Percentiles rank a stretch among this genome's conserved stretches.
These are phyloP conservation scores for Phytophthora lateralis DNA, from an alignment of 352 stramenopile species.

Conservation along the genomic window DNA sequence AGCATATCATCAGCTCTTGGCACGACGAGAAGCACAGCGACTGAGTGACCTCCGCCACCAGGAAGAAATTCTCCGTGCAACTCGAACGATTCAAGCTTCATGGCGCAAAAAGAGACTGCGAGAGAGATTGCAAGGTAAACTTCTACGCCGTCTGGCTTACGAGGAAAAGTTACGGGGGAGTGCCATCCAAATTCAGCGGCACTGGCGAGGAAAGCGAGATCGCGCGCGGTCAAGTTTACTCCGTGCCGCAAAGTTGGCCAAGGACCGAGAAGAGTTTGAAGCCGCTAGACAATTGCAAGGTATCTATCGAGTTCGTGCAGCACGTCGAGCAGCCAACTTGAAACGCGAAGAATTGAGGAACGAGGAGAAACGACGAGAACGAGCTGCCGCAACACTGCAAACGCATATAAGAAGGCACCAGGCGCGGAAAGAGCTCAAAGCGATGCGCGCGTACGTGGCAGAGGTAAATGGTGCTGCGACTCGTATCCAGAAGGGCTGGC, in stretches of 20 bases:
- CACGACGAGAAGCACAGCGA: slow-evolving; percentile 17
- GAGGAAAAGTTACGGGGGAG: slow-evolving; percentile 36
- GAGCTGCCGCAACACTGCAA: slow-evolving; percentile 53
- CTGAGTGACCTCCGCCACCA: slow-evolving; percentile 22
- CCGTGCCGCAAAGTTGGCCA: slow-evolving; percentile 34
- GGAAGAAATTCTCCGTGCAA: slow-evolving; percentile 30
- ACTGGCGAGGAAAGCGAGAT: slow-evolving; percentile 65
- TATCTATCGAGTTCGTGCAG: slow-evolving; percentile 53
- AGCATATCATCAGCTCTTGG: slow-evolving; percentile 35
- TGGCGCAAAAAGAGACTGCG: slow-evolving; percentile 53
- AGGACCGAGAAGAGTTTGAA: slow-evolving; percentile 43
- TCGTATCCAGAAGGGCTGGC: slow-evolving; percentile 63
- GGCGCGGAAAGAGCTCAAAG: slow-evolving; percentile 43
- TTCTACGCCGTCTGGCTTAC: slow-evolving; percentile 21
- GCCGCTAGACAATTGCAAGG: slow-evolving; percentile 71
- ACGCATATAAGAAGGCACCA: slow-evolving; percentile 40
- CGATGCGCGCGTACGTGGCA: slow-evolving; percentile 29
- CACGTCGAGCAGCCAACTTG: slow-evolving; percentile 38
- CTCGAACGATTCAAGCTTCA: slow-evolving; percentile 45
- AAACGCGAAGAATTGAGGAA: slow-evolving; percentile 46
- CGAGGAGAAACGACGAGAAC: slow-evolving; percentile 37
- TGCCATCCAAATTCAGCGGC: slow-evolving; percentile 71
- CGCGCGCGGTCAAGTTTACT: slow-evolving; percentile 35
- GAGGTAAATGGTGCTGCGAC: slow-evolving; percentile 40
- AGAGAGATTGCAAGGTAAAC: slow-evolving; percentile 31